These are phyloP conservation scores for Huntiella moniliformis DNA, from an alignment of 2,329 filamentous ascomycete species.

Conservation along the genomic window DNA sequence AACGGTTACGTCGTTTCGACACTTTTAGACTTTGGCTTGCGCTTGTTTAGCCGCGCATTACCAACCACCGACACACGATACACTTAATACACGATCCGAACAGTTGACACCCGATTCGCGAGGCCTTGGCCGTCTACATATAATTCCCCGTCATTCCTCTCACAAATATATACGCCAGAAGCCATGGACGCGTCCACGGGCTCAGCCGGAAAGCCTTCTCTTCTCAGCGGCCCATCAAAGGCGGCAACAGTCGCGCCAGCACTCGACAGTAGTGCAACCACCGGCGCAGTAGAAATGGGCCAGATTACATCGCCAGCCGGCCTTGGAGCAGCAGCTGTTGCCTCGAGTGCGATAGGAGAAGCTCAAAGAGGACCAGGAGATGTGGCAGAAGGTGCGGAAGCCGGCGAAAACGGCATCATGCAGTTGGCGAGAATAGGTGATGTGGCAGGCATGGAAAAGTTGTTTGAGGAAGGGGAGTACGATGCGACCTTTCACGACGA, in stretches of 20 bases:
- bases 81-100: too few relatives aligned
- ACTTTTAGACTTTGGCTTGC: too few relatives aligned
- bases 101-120: too few relatives aligned
- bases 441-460: conserved; percentile 65
- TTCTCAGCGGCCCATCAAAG: conserved; percentile 35
- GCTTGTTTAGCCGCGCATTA: too few relatives aligned
- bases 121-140: neutral
- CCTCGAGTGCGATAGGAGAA: neutral
- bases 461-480: conserved; percentile 68
- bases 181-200: conserved; percentile 15
- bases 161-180: neutral
- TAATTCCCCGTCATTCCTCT: neutral
- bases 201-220: conserved; percentile 19
- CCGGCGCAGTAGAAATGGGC: conserved; percentile 32
- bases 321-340: conserved; percentile 14
- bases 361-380: conserved; percentile 11
- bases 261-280: conserved; percentile 25
- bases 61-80: too few relatives aligned
- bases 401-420: conserved; percentile 67
- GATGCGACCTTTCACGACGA: conserved; percentile 72
- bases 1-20: neutral
- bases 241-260: conserved; percentile 32
- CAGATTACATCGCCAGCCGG: conserved; percentile 22
- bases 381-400: conserved; percentile 12
- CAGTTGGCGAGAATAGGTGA: conserved; percentile 82